A percentile compares a stretch with the other conserved stretches of the same genome.
These are phyloP conservation scores for Haematococcus sp. DNA, from an alignment of 139 green algal genomes.

Conservation along the genomic window DNA sequence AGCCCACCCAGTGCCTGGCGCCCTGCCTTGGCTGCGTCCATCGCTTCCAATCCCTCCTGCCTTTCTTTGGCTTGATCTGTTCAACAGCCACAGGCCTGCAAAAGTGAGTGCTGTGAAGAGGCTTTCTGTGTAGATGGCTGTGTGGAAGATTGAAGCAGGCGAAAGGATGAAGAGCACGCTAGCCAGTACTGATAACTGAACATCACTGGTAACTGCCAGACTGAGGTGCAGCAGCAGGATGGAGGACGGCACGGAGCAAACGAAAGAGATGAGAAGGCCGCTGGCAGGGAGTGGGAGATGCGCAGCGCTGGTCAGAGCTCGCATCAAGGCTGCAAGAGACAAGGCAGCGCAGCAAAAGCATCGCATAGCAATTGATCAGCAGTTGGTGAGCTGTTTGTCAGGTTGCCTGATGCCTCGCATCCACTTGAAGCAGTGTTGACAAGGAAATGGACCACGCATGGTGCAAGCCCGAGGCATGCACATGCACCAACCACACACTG, in stretches of 20 bases:
- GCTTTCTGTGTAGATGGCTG: constrained; percentile 81
- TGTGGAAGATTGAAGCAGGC: constrained; percentile 82
- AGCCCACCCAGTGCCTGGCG: neutral
- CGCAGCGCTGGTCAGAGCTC: neutral
- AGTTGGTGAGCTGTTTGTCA: too few species aligned
- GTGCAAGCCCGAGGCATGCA: too few species aligned
- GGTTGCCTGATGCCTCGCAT: too few species aligned
- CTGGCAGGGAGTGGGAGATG: neutral
- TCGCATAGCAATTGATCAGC: too few species aligned
- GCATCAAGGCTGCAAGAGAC: neutral
- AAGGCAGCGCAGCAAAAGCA: too few species aligned
- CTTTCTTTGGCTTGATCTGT: constrained; percentile 11
- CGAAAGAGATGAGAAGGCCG: constrained; percentile 38
- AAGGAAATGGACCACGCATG: too few species aligned
- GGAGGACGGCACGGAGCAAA: constrained; percentile 39
- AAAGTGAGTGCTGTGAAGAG: constrained; percentile 70
- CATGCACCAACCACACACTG: too few species aligned
- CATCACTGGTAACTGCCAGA: constrained; percentile 41
- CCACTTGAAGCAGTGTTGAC: too few species aligned
- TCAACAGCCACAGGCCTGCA: constrained; percentile 51
- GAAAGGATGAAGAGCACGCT: constrained; percentile 72
- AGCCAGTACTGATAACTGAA: constrained; percentile 39
- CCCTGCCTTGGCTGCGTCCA: neutral
- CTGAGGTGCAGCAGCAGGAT: constrained; percentile 20
- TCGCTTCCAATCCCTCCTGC: neutral